Base-by-base conservation (phyloP, 768 basidiomycete genomes). In the Phaeotremella fagi region DNA sequence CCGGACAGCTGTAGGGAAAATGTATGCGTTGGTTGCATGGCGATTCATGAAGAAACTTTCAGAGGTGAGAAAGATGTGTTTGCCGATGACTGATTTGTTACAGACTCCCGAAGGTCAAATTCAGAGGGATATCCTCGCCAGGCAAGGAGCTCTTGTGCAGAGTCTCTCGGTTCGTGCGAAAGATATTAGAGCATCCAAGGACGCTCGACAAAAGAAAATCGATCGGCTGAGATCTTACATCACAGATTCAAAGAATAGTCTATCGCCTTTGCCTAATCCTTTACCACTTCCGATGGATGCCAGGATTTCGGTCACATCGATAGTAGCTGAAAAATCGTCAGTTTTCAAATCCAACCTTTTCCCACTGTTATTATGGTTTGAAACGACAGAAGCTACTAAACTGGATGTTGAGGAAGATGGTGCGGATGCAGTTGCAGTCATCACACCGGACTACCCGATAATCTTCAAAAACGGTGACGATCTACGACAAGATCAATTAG, bases 381-480 rank as follows among this genome's bases (percentile, higher is more conserved):
- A 88, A 63, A 87, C 87, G 61, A 78, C 83, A 9, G 86, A 89
- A 52, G 85, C 55, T 11, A 55, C 48, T 33, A 45, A 48, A 1
- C 6, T 31, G 1, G 26, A 46, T 9, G 62, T 62, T 33, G 57
- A 59, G 27, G 48, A 50, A 6, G 52, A 41, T 20, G 61, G 61
- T 4, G 31, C 87, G 9, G 81, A 83, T 15, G 58, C 57, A n/a
- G 45, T 55, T 3, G 51, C 58, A 25, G 41, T 58, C 20, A 63
- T 69, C 27, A 59, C 55, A 5, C 64, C 60, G 6, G 88, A 91
- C 69, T 98, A 87, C 73, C 88, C 92, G 0, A 82, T 97, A 47
- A 98, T 99, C 55, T 97, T 98, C 81, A 99, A 98, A 75, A 92
- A 97, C 62, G 95, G 95, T 14, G 95, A 98, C 70, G 95, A 99